Conservation (phyloP, 768 basidiomycete genomes). For the Suillus cothurnatus region DNA sequence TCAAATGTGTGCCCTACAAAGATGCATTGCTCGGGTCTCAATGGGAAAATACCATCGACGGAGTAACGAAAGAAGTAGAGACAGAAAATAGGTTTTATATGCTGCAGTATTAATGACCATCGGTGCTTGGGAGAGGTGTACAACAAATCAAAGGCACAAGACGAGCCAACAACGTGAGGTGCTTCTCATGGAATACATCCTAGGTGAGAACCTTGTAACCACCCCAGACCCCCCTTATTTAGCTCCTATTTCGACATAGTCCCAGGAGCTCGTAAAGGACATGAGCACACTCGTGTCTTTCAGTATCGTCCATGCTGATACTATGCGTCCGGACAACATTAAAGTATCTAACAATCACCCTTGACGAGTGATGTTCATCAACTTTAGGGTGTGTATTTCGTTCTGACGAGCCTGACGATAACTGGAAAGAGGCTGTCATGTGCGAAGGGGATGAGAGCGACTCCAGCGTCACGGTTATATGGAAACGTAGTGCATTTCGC, state of each 20-base stretch:
- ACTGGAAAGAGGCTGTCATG: background rate
- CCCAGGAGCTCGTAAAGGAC: background rate
- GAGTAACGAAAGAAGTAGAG: too few relatives aligned
- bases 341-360: background rate
- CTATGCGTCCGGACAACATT: background rate
- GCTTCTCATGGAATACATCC: constrained; percentile 5
- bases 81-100: too few relatives aligned
- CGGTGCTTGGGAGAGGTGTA: too few relatives aligned
- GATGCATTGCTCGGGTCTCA: too few relatives aligned
- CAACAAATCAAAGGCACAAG: too few relatives aligned
- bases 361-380: background rate
- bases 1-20: too few relatives aligned
- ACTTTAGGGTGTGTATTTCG: background rate
- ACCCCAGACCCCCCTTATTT: background rate
- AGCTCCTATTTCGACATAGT: background rate
- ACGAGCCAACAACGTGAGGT: too few relatives aligned
- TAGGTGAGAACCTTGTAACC: background rate
- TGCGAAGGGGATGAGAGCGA: background rate
- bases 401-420: background rate
- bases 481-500: background rate
- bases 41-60: too few relatives aligned
- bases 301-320: background rate
- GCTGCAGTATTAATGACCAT: too few relatives aligned
- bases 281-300: background rate
- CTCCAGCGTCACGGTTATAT: background rate